Conservation (phyloP, 2,329 filamentous ascomycete species). For the Trichoderma koningiopsis region DNA sequence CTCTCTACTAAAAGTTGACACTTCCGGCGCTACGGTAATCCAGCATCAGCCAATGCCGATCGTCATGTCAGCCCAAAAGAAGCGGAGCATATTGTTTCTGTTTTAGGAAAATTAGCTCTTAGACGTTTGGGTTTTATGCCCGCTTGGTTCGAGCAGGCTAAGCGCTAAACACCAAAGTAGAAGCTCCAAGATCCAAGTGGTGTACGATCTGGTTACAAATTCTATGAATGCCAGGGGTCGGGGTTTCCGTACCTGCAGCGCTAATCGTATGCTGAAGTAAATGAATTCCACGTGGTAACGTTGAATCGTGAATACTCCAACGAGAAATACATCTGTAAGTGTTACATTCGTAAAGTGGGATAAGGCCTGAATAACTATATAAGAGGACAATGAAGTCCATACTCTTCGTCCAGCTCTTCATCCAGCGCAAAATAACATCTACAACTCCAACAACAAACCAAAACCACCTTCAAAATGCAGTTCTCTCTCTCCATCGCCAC, state of each 20-base stretch:
- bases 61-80: neutral
- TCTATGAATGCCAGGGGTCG: neutral
- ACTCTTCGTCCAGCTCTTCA: neutral
- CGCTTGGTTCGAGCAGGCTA: neutral
- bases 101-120: constrained; percentile 1
- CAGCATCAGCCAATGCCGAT: constrained; percentile 11
- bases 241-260: constrained; percentile 6
- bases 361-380: neutral
- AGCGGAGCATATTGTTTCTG: neutral
- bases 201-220: neutral
- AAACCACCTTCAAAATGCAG: constrained; percentile 13
- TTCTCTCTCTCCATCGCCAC: constrained; percentile 19
- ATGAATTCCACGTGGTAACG: neutral
- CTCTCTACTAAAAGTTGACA: neutral
- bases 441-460: neutral
- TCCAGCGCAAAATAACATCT: neutral
- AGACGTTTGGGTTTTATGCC: neutral
- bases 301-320: neutral
- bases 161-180: constrained; percentile 20
- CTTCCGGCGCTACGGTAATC: neutral
- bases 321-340: neutral
- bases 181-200: constrained; percentile 17
- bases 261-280: neutral
- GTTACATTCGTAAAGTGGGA: neutral
- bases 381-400: neutral